phyloP scores from a whole-genome alignment of 2,329 filamentous ascomycete genomes.

The Thelonectria blattea region DNA sequence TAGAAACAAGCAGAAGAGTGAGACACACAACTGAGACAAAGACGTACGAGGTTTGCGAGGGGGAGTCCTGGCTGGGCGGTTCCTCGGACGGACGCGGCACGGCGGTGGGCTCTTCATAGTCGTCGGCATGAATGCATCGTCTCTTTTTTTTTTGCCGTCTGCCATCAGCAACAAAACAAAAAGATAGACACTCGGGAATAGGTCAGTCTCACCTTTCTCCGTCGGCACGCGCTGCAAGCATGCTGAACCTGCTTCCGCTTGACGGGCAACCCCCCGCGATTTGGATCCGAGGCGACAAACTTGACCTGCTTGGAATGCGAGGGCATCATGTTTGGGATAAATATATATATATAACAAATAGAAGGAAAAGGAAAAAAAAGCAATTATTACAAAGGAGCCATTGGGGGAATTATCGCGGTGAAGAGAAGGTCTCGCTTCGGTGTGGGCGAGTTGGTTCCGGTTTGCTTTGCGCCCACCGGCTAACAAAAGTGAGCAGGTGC shows the following conservation, averaged over 20 bases:
- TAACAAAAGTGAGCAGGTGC: background rate
- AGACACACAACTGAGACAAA: background rate
- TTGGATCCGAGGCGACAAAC: constrained; percentile 62
- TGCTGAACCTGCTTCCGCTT: constrained; percentile 67
- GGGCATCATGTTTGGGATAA: constrained; percentile 27
- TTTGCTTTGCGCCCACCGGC: background rate
- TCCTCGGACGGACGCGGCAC: constrained; percentile 31
- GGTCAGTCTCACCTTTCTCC: constrained; percentile 53
- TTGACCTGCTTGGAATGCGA: constrained; percentile 49
- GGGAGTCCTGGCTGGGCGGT: constrained; percentile 34
- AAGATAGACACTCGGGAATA: background rate
- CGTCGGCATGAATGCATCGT: constrained; percentile 52
- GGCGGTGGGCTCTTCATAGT: constrained; percentile 38
- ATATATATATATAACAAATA: background rate
- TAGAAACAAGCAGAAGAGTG: background rate
- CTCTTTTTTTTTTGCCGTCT: constrained; percentile 39
- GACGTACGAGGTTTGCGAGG: constrained; percentile 42
- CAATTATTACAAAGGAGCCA: constrained; percentile 2
- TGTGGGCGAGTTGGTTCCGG: constrained; percentile 2
- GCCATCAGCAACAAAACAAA: too few species aligned
- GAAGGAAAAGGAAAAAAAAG: background rate
- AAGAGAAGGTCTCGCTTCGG: constrained; percentile 8
- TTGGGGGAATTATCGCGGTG: constrained; percentile 1
- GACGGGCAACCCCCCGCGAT: constrained; percentile 56
- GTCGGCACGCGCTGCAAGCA: constrained; percentile 61